A percentile compares a stretch with the other conserved stretches of the same genome.
Evolutionary conservation across 2,329 filamentous ascomycete species (phyloP).

Genomic region (Pseudocercospora pini-densiflorae): DNA sequence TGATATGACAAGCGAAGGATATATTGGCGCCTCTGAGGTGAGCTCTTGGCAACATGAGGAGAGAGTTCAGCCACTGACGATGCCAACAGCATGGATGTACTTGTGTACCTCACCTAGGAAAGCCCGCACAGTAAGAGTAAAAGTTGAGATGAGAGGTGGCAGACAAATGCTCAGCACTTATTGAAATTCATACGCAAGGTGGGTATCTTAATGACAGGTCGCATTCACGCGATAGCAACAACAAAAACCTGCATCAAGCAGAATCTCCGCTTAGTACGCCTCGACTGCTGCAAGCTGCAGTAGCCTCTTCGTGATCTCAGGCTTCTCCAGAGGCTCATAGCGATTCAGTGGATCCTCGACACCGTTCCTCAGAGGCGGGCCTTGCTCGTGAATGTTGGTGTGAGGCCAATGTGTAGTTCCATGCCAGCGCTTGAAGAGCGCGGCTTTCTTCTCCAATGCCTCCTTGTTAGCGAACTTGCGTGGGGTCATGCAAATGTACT

Average conservation of each 20-base stretch:
- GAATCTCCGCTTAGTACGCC: conserved; percentile 23
- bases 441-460: conserved; percentile 41
- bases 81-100: no score
- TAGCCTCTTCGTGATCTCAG: conserved; percentile 41
- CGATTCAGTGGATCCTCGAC: conserved; percentile 45
- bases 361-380: conserved; percentile 44
- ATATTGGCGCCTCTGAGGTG: no score
- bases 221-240: conserved; percentile 19
- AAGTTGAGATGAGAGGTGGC: no score
- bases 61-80: no score
- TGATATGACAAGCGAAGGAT: no score
- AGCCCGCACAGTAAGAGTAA: no score
- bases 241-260: background rate
- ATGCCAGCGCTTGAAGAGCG: conserved; percentile 41
- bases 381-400: conserved; percentile 45
- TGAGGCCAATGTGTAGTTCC: conserved; percentile 49
- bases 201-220: conserved; percentile 20
- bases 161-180: no score
- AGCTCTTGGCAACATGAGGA: no score
- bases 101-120: no score
- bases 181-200: background rate
- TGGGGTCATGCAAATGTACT: conserved; percentile 43
- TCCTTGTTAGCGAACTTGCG: conserved; percentile 44
- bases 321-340: conserved; percentile 46
- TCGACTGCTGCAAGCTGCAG: conserved; percentile 44